Evolutionary conservation across 78 protist species (phyloP).

Genomic region (Dictyostelium brefeldianum): DNA sequence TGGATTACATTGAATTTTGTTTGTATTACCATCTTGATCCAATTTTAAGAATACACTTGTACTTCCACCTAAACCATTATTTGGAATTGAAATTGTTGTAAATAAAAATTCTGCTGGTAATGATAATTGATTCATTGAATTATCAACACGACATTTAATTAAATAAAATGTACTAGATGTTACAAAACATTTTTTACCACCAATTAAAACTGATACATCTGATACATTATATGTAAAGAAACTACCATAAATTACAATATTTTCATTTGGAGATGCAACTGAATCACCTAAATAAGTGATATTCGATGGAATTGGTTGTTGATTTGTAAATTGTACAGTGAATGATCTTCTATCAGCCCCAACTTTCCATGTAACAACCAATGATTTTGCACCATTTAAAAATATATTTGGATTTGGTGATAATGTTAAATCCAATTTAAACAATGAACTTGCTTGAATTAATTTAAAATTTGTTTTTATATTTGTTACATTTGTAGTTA

Average conservation of each 20-base stretch:
- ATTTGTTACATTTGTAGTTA: background rate
- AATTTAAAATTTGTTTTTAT: background rate
- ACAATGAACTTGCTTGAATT: background rate
- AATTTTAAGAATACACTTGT: background rate
- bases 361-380: background rate
- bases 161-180: background rate
- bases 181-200: background rate
- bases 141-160: background rate
- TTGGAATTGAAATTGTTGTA: background rate
- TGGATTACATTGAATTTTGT: background rate
- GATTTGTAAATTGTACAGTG: background rate
- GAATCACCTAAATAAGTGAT: background rate
- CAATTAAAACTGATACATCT: background rate
- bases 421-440: background rate
- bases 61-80: background rate
- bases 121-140: background rate
- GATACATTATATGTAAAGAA: background rate
- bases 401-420: background rate
- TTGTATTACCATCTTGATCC: background rate
- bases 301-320: background rate
- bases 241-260: background rate
- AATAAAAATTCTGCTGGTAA: background rate
- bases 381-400: conserved; percentile 7
- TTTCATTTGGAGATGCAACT: background rate
- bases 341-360: background rate